Conservation (phyloP, 176 grass and related monocot species). For the Triticum dicoccoides region DNA sequence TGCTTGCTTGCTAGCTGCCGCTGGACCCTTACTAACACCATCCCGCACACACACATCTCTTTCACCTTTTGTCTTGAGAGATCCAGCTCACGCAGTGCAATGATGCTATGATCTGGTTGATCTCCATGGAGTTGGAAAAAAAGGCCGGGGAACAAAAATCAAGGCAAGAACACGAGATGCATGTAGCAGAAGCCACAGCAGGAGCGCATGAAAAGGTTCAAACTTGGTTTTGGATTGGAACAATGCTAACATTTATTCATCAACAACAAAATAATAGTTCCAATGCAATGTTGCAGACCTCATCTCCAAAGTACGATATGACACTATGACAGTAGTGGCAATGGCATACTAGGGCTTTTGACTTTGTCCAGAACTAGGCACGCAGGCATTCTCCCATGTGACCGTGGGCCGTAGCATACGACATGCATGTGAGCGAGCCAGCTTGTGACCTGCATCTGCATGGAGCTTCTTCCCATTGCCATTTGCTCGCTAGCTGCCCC, state of each 20-base stretch:
- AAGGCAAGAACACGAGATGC: no score
- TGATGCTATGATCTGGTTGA: no score
- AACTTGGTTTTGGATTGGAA: no score
- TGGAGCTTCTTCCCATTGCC: background rate
- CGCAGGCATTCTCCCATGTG: background rate
- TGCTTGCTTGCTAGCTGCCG: background rate
- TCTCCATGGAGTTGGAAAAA: no score
- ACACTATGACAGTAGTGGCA: background rate
- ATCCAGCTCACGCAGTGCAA: background rate
- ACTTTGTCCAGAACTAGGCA: no score
- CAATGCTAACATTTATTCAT: background rate
- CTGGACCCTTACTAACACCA: constrained; percentile 15
- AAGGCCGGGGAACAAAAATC: no score
- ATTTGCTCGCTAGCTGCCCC: background rate
- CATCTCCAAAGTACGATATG: background rate
- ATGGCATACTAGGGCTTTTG: no score
- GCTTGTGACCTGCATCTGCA: no score
- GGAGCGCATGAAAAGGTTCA: no score
- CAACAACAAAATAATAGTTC: background rate
- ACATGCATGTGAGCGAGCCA: no score
- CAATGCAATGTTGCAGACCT: background rate
- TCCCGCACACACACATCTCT: background rate
- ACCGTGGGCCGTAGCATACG: background rate
- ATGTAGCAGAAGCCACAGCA: no score
- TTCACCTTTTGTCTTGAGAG: background rate